A percentile compares a stretch with the other conserved stretches of the same genome.
phyloP scores from a whole-genome alignment of 768 basidiomycete species.

The Hygrophoropsis aurantiaca region DNA sequence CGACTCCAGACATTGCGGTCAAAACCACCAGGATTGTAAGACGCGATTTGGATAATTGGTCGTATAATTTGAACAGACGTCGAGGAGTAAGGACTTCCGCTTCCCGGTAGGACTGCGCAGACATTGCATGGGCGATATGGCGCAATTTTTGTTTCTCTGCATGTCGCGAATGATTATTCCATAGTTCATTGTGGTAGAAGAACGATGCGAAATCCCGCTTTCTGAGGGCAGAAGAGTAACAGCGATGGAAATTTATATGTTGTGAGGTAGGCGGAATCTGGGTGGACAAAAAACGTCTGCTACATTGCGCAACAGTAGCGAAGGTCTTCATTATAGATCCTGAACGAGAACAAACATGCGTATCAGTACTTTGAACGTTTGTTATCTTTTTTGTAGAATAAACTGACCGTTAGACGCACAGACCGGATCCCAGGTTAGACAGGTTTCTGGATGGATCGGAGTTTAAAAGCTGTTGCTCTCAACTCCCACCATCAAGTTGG shows the following conservation, averaged over 20 bases:
- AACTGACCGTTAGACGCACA: constrained; percentile 8
- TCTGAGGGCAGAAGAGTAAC: constrained; percentile 27
- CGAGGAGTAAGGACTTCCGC: constrained; percentile 45
- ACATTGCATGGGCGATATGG: constrained; percentile 11
- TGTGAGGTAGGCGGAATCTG: constrained; percentile 6
- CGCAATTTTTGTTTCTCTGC: constrained; percentile 6
- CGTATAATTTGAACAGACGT: constrained; percentile 65
- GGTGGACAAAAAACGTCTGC: constrained; percentile 10
- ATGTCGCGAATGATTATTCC: constrained; percentile 29
- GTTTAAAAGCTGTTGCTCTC: constrained; percentile 23
- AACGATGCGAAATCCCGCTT: constrained; percentile 43
- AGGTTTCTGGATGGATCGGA: constrained; percentile 18
- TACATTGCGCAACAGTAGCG: constrained; percentile 9
- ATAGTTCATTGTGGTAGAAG: constrained; percentile 63
- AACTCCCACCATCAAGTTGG: constrained; percentile 11
- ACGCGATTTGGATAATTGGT: constrained; percentile 80
- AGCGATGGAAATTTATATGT: not conserved
- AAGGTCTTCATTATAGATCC: constrained; percentile 19
- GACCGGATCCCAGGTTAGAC: constrained; percentile 3
- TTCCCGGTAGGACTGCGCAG: constrained; percentile 30
- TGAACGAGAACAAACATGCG: not conserved
- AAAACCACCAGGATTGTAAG: constrained; percentile 84
- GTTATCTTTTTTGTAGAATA: no score
- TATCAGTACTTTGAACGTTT: no score
- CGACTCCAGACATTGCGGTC: constrained; percentile 89